Evolutionary conservation across 768 basidiomycete genomes (phyloP).

Genomic region (Pleurotus cornucopiae): DNA sequence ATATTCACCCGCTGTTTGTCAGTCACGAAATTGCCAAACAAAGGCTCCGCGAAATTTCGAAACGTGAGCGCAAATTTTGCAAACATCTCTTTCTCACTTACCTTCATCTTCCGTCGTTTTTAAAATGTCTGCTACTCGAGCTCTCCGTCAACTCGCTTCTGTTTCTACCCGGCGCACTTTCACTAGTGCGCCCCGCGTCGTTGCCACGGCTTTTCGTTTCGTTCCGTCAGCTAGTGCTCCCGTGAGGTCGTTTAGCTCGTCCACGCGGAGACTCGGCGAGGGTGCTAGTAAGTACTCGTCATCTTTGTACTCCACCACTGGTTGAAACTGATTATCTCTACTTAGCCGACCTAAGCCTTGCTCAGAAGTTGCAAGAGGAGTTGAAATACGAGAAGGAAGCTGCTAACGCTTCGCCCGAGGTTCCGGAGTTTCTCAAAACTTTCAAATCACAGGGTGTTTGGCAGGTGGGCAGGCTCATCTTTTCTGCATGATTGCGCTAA

Average conservation of each 20-base stretch:
- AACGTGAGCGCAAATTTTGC: neutral
- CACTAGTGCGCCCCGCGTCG: conserved; percentile 23
- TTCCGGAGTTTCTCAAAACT: conserved; percentile 72
- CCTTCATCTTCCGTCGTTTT: neutral
- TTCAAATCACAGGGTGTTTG: conserved; percentile 77
- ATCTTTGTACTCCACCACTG: neutral
- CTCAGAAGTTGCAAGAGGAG: conserved; percentile 76
- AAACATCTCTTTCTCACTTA: conserved; percentile 1
- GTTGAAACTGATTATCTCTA: too few species aligned
- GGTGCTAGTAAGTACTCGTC: conserved; percentile 35
- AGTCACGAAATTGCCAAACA: conserved; percentile 7
- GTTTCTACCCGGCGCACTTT: conserved; percentile 28
- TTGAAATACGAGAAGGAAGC: conserved; percentile 80
- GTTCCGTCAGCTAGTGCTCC: conserved; percentile 16
- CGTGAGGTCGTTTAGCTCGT: conserved; percentile 41
- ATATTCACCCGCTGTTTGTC: neutral
- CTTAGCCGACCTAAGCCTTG: conserved; percentile 69
- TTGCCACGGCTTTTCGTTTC: conserved; percentile 19
- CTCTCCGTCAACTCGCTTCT: conserved; percentile 52
- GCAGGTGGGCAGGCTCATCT: conserved; percentile 48
- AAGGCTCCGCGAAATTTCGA: neutral
- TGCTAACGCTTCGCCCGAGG: conserved; percentile 24
- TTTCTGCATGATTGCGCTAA: neutral
- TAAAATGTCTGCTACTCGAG: conserved; percentile 60
- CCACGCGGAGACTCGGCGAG: conserved; percentile 37